A percentile compares a stretch with the other conserved stretches of the same genome.
phyloP scores from a whole-genome alignment of 768 basidiomycete species.

The Leccinum imitatum region DNA sequence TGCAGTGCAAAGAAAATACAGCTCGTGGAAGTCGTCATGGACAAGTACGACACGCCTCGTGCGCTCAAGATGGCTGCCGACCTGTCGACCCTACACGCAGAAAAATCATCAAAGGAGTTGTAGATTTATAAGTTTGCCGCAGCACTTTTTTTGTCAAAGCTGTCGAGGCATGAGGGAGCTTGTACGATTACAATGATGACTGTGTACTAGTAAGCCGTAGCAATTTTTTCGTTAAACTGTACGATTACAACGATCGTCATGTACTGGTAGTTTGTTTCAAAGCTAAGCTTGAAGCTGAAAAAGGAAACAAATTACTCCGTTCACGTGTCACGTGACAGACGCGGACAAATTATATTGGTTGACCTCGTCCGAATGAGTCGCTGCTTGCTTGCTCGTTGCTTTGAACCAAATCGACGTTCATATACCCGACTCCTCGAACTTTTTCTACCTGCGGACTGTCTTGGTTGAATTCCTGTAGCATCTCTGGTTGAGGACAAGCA shows the following conservation, averaged over 20 bases:
- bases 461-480: neutral
- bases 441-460: neutral
- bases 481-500: neutral
- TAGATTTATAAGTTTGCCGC: neutral
- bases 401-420: neutral
- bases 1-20: conserved; percentile 65
- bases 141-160: neutral
- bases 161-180: neutral
- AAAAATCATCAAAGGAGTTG: conserved; percentile 20
- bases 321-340: conserved; percentile 35
- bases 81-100: conserved; percentile 15
- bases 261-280: too few species aligned
- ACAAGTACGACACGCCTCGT: conserved; percentile 66
- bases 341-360: conserved; percentile 12
- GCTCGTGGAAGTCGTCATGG: conserved; percentile 81
- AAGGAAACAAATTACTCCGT: neutral
- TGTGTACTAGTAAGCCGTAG: neutral
- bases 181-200: conserved; percentile 3
- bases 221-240: neutral
- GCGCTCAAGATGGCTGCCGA: conserved; percentile 55
- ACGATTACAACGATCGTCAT: too few species aligned
- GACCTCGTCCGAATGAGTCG: conserved; percentile 2
- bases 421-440: neutral
- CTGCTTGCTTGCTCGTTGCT: neutral
- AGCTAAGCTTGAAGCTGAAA: neutral